Evolutionary conservation across 495 filamentous ascomycete genomes (phyloP).

Genomic region (Hypoxylon crocopeplum): DNA sequence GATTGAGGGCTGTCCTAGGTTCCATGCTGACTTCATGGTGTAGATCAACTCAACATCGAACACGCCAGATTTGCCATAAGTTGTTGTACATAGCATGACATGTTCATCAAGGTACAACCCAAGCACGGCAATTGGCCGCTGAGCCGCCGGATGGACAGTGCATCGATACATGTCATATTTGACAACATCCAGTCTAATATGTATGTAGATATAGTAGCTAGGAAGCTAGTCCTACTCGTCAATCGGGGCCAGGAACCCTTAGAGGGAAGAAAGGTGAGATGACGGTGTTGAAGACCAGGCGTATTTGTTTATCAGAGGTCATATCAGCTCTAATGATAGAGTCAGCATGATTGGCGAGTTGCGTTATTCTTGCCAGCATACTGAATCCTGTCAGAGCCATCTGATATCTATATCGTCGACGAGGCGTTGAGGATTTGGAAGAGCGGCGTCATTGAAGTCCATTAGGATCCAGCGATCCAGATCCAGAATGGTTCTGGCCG

Average conservation of each 20-base stretch:
- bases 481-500: not conserved
- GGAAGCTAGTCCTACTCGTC: conserved; percentile 7
- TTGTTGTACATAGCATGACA: conserved; percentile 1
- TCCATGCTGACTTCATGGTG: conserved; percentile 19
- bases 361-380: not conserved
- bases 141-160: not conserved
- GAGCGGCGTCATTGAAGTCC: conserved; percentile 14
- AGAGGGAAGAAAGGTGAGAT: not conserved
- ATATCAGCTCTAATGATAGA: conserved; percentile 15
- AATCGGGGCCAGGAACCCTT: not conserved
- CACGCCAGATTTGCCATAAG: conserved; percentile 9
- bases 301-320: not conserved
- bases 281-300: not conserved
- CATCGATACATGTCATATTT: conserved; percentile 1
- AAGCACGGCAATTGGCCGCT: conserved; percentile 12
- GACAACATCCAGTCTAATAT: not conserved
- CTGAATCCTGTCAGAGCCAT: not conserved
- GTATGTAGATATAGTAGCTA: no score
- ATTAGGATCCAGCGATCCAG: conserved; percentile 20
- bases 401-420: conserved; percentile 16
- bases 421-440: conserved; percentile 21
- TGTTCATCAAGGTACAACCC: conserved; percentile 23
- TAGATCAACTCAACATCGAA: conserved; percentile 14
- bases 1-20: not conserved
- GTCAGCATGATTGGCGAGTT: conserved; percentile 7